Evolutionary conservation across 768 basidiomycete species (phyloP), one percentile per base, ranked within the genome.

Genomic region (Suillus ampliporus): DNA sequence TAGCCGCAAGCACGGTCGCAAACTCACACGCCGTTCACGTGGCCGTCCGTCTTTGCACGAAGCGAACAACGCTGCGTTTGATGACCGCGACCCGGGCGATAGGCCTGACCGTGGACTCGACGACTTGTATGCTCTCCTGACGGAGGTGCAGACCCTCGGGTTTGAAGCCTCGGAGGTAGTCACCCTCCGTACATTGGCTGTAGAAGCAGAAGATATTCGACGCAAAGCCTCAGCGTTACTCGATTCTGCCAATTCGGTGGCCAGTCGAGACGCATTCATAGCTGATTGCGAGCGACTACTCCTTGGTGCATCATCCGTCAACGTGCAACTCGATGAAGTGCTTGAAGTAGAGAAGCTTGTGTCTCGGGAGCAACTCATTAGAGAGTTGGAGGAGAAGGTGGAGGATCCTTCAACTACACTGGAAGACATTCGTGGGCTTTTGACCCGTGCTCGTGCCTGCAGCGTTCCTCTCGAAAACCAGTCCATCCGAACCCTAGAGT

Each of bases 151-250:
- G 60, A 80, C 75, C 10, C 84, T 97, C 15, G 93, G 94, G 0
- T 97, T 97, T 68, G 94, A 97, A 64, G 85, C 88, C 51, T 84
- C 85, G 5, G 95, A 97, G 75, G 89, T 94, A 34, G 77, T 72
- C 14, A 71, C 77, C 6, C 82, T 94, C 34, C 81, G 78, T 52
- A 73, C 69, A 17, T 77, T 92, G 43, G 86, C 84, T 8, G 76
- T 83, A 51, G 84, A 86, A 63, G 88, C 91, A 6, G 89, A 92
- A 68, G 85, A 87, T 41, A 84, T 84, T 52, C 87, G 84, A 67
- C 68, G 72, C 54, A 85, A 84, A 72, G 90, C 91, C 7, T 72
- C 74, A 15, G 66, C 72, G 9, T 72, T 93, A 11, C 82, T 94
- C 53, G 72, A 75, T 47, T 73, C 82, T 1, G 77, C 78, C 1